Conservation (phyloP, 1,284 basidiomycete genomes). For the Ustilago xerochloae region DNA sequence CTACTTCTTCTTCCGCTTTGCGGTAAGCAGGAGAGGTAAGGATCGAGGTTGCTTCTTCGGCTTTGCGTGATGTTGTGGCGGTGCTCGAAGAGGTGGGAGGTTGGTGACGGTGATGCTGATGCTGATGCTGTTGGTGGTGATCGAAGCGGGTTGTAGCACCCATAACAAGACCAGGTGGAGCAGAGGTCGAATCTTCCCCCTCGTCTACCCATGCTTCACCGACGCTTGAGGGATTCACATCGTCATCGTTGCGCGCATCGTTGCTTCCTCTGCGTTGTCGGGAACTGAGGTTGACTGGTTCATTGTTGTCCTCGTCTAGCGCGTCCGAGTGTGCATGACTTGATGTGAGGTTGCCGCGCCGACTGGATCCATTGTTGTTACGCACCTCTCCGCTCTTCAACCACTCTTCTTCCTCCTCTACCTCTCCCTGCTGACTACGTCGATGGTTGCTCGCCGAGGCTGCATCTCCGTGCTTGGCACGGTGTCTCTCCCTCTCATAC, state of each 20-base stretch:
- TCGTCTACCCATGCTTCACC: constrained; percentile 57
- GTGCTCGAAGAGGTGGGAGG: background rate
- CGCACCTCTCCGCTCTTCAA: constrained; percentile 47
- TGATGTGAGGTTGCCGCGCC: background rate
- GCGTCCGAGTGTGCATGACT: constrained; percentile 13
- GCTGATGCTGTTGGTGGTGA: background rate
- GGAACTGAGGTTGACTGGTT: constrained; percentile 13
- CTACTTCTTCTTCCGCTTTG: constrained; percentile 51
- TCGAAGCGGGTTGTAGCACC: constrained; percentile 29
- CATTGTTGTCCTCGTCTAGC: constrained; percentile 30
- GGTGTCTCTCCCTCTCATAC: constrained; percentile 36
- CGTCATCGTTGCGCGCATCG: background rate
- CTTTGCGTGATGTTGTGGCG: constrained; percentile 25
- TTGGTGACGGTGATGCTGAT: background rate
- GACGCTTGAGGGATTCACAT: background rate
- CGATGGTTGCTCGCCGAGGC: background rate
- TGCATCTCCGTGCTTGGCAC: constrained; percentile 7
- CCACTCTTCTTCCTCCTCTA: constrained; percentile 47
- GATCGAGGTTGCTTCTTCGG: constrained; percentile 35
- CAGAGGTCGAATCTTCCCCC: constrained; percentile 1
- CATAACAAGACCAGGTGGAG: constrained; percentile 44
- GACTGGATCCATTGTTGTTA: background rate
- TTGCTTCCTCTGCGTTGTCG: background rate
- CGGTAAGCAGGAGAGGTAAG: constrained; percentile 29
- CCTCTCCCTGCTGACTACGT: background rate